Conservation (phyloP, 495 filamentous ascomycete genomes). For the Penicillium ochrochloron region DNA sequence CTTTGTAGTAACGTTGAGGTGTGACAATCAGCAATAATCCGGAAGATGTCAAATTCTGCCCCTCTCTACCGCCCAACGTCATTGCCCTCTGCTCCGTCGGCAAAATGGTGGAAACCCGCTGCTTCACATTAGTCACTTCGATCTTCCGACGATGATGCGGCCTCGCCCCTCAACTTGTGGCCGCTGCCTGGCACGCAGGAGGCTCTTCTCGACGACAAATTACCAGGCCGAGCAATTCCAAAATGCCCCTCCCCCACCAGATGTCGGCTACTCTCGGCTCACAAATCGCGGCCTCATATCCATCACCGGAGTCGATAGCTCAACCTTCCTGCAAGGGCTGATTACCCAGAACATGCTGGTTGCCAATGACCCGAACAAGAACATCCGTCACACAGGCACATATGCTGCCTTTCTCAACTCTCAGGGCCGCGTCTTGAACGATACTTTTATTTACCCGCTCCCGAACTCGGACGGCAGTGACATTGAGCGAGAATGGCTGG, state of each 20-base stretch:
- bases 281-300: slow-evolving; percentile 76
- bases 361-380: slow-evolving; percentile 42
- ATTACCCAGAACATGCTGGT: slow-evolving; percentile 74
- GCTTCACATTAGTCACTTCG: slow-evolving; percentile 22
- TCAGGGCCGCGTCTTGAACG: slow-evolving; percentile 79
- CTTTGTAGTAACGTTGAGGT: too few species aligned
- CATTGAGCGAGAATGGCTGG: slow-evolving; percentile 64
- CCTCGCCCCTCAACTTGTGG: slow-evolving; percentile 36
- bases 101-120: slow-evolving; percentile 20
- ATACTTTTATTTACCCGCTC: slow-evolving; percentile 84
- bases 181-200: slow-evolving; percentile 31
- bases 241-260: slow-evolving; percentile 38
- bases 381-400: slow-evolving; percentile 50
- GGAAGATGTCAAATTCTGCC: slow-evolving; percentile 33
- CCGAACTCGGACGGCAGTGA: slow-evolving; percentile 34
- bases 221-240: slow-evolving; percentile 22
- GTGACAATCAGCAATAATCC: too few species aligned
- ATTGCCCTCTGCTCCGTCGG: slow-evolving; percentile 22
- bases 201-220: slow-evolving; percentile 41
- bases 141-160: slow-evolving; percentile 39
- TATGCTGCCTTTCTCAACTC: slow-evolving; percentile 88
- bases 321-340: slow-evolving; percentile 85
- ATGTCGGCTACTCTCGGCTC: slow-evolving; percentile 56
- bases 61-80: slow-evolving; percentile 36
- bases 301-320: slow-evolving; percentile 75